These are phyloP conservation scores for Glarea lozoyensis DNA, from an alignment of 495 filamentous ascomycete species.

Conservation along the genomic window DNA sequence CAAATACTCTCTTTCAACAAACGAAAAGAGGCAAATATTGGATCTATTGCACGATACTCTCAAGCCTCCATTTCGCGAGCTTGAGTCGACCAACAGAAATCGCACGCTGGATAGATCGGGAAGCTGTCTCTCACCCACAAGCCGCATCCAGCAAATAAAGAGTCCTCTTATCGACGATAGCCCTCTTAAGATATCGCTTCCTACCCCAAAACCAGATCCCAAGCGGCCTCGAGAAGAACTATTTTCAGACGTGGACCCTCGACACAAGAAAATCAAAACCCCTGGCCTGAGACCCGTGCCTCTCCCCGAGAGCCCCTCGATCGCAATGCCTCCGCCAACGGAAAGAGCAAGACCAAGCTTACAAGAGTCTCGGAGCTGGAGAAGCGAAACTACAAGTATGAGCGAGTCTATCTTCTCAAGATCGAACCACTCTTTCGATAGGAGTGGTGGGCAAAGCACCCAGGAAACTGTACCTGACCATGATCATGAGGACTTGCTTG, in stretches of 20 bases:
- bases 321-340: not conserved
- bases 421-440: not conserved
- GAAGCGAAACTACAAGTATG: conserved; percentile 13
- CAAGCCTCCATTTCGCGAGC: no score
- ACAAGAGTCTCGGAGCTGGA: not conserved
- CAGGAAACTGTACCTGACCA: not conserved
- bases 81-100: not conserved
- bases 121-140: not conserved
- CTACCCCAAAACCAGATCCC: not conserved
- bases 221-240: conserved; percentile 5
- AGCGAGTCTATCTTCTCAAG: conserved; percentile 13
- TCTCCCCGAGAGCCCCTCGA: not conserved
- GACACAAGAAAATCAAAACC: conserved; percentile 6
- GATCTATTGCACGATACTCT: conserved; percentile 2
- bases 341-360: not conserved
- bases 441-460: not conserved
- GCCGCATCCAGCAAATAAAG: not conserved
- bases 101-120: not conserved
- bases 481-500: conserved; percentile 6
- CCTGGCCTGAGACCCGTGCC: no score
- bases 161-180: not conserved
- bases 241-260: not conserved
- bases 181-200: conserved; percentile 2
- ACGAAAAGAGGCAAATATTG: conserved; percentile 5
- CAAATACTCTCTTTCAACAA: not conserved